Percentiles rank a stretch among this genome's conserved stretches.
These are phyloP conservation scores for Pilaira anomala DNA, from an alignment of 192 early-diverging fungal genomes.

Conservation along the genomic window DNA sequence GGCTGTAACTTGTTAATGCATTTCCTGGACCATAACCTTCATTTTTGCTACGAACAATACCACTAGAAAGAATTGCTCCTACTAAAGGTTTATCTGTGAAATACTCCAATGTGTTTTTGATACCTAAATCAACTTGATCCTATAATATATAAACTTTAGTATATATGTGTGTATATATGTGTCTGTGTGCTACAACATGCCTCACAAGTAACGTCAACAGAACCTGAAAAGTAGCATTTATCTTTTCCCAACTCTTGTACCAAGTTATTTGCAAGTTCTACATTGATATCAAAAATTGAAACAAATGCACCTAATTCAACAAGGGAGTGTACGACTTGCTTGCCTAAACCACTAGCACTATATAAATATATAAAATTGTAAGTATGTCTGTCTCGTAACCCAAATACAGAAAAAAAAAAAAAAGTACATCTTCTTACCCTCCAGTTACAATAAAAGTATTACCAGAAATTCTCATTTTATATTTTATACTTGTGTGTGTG, in stretches of 20 bases:
- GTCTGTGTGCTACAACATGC: conserved; percentile 3
- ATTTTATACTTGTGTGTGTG: no score
- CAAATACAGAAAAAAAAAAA: neutral
- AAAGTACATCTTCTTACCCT: conserved; percentile 7
- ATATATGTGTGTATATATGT: neutral
- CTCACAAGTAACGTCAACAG: conserved; percentile 23
- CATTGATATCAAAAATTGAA: conserved; percentile 27
- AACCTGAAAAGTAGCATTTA: conserved; percentile 11
- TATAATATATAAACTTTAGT: neutral
- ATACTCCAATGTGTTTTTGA: neutral
- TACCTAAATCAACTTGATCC: conserved; percentile 17
- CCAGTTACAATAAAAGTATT: conserved; percentile 22
- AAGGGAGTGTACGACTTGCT: conserved; percentile 7
- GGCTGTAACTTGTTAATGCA: conserved; percentile 16
- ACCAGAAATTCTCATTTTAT: conserved; percentile 17
- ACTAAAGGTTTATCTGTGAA: conserved; percentile 5
- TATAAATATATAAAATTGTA: neutral
- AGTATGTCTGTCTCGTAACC: neutral
- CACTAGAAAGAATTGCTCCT: conserved; percentile 28
- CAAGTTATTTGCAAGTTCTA: neutral
- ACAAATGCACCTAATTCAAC: conserved; percentile 17
- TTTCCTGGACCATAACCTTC: conserved; percentile 25
- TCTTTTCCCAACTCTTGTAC: conserved; percentile 1
- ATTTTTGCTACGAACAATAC: conserved; percentile 6
- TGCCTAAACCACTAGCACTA: conserved; percentile 32